Evolutionary conservation across 116 monocot genomes (phyloP), one percentile per base, ranked within the genome.

Genomic region (Zostera marina): DNA sequence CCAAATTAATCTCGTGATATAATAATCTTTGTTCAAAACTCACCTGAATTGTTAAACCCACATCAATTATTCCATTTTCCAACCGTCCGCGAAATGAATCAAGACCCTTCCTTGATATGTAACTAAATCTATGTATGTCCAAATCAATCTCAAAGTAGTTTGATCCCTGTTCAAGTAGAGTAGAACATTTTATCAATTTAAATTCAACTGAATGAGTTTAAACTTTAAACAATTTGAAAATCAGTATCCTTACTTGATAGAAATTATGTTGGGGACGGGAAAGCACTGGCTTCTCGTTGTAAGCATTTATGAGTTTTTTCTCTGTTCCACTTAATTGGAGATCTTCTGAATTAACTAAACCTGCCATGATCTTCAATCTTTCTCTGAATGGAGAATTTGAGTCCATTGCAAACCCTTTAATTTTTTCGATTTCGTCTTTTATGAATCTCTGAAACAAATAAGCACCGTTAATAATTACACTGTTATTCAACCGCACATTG

Each of bases 241-340:
- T 54, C 7, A 7, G 16, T 13, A 5, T 3, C 39, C 38, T 66
- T 70, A 81, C 99, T 71, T 63, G 60, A 74, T 79, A 91, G 70
- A 99, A 99, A 9, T 86, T 87, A 67, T 99, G 99, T 24, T 99
- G 99, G 23, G 99, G 99, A 64, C 99, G 87, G 66, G 99, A 84
- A 56, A 99, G 87, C 46, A 91, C 77, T 47, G 99, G 99, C 71
- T 91, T 99, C 56, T 99, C 91, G 72, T 99, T 99, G 62, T 99
- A 99, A 63, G 91, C 83, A 76, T 83, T 74, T 87, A 99, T 99
- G 45, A 99, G 73, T 62, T 91, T 81, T 71, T 75, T 83, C 61
- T 99, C 99, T 44, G 99, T 79, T 43, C 73, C 72, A 67, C 70
- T 99, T 63, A 91, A 70, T 65, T 83, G 91, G 63, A 99, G 87